Percentiles rank a stretch among this genome's conserved stretches.
Evolutionary conservation across 2,329 filamentous ascomycete genomes (phyloP).

Genomic region (Chaetomium sp.): DNA sequence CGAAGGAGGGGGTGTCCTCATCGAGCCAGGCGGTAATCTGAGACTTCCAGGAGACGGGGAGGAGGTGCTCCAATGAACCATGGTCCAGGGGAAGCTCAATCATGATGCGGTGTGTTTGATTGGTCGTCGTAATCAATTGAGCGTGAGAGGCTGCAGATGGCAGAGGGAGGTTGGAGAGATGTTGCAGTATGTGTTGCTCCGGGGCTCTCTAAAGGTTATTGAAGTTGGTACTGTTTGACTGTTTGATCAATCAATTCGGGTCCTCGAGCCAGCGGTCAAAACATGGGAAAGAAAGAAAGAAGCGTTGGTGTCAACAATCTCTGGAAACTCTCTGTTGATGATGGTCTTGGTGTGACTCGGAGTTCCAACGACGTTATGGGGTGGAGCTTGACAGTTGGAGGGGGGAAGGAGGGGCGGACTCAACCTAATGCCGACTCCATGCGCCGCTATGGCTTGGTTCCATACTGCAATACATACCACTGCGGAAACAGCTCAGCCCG

Average conservation of each 20-base stretch:
- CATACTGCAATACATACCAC: too few species aligned
- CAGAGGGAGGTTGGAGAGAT: background rate
- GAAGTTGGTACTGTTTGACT: background rate
- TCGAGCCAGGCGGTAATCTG: slow-evolving; percentile 83
- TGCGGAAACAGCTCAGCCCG: background rate
- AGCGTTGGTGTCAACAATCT: background rate
- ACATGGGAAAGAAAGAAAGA: background rate
- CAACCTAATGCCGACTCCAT: slow-evolving; percentile 15
- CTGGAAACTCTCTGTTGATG: background rate
- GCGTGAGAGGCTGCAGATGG: background rate
- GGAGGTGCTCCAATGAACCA: slow-evolving; percentile 64
- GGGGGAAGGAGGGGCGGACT: slow-evolving; percentile 6
- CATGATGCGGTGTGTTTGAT: slow-evolving; percentile 4
- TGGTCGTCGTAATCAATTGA: background rate
- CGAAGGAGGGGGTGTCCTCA: slow-evolving; percentile 94
- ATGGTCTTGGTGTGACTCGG: background rate
- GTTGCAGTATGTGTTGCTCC: background rate
- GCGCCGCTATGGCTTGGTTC: background rate
- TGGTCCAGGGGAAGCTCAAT: slow-evolving; percentile 39
- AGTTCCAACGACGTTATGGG: background rate
- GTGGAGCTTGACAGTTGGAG: slow-evolving; percentile 3
- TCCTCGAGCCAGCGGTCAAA: background rate
- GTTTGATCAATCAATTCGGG: background rate
- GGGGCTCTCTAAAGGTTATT: background rate
- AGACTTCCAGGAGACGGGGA: slow-evolving; percentile 82